Conservation (phyloP, 108 stramenopile species). For the Conticribra weissflogii region DNA sequence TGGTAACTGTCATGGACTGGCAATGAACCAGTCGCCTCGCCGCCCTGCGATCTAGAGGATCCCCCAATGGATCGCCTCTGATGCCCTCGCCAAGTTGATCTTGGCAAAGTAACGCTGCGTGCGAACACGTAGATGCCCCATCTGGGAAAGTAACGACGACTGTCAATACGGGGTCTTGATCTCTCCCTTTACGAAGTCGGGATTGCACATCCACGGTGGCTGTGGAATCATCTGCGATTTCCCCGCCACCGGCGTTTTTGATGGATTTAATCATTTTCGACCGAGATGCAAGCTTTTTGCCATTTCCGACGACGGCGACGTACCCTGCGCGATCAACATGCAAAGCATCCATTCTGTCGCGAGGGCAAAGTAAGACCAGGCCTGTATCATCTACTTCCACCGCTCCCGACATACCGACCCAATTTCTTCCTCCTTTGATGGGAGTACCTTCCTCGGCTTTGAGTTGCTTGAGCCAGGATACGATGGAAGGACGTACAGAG, state of each 20-base stretch:
- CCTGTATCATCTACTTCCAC: conserved; percentile 82
- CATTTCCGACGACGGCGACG: conserved; percentile 78
- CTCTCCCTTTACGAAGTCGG: conserved; percentile 61
- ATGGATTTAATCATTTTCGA: conserved; percentile 40
- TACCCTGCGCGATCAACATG: conserved; percentile 67
- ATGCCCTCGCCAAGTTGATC: conserved; percentile 70
- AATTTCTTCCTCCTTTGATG: conserved; percentile 83
- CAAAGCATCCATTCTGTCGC: conserved; percentile 49
- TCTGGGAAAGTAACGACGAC: conserved; percentile 59
- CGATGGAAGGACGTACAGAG: conserved; percentile 63
- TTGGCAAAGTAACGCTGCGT: conserved; percentile 62
- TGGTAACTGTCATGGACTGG: conserved; percentile 64
- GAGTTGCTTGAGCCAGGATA: conserved; percentile 75
- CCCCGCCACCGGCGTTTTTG: conserved; percentile 29
- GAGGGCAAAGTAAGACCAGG: conserved; percentile 74
- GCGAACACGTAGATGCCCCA: conserved; percentile 56
- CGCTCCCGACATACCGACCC: conserved; percentile 80
- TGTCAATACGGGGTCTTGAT: conserved; percentile 66
- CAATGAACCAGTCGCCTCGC: conserved; percentile 78
- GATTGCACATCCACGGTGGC: conserved; percentile 55
- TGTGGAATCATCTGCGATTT: conserved; percentile 32
- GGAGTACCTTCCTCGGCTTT: conserved; percentile 70
- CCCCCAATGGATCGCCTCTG: conserved; percentile 70
- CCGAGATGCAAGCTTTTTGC: conserved; percentile 54
- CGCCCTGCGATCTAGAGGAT: conserved; percentile 78